Percentiles rank a stretch among this genome's conserved stretches.
phyloP scores from a whole-genome alignment of 2,329 filamentous ascomycete genomes.

The Thelonectria olida region DNA sequence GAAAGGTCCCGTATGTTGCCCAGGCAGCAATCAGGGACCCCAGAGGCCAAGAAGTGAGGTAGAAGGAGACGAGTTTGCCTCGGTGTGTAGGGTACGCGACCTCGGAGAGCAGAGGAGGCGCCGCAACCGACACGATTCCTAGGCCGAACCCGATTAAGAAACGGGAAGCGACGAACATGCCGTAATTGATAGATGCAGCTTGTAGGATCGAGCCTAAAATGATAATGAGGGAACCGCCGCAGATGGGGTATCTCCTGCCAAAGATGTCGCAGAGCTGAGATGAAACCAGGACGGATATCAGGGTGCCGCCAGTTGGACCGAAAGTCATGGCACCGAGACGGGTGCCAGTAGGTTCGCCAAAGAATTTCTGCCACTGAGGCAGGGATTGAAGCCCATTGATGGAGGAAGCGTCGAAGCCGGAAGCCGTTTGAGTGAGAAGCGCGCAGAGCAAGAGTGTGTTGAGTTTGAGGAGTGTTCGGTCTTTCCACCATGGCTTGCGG shows the following conservation, averaged over 20 bases:
- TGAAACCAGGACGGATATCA: conserved; percentile 36
- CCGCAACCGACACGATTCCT: conserved; percentile 41
- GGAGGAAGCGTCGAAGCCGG: conserved; percentile 46
- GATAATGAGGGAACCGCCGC: conserved; percentile 38
- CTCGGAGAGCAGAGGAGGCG: conserved; percentile 47
- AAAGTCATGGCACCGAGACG: conserved; percentile 44
- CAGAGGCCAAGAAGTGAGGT: conserved; percentile 32
- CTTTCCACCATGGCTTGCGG: conserved; percentile 35
- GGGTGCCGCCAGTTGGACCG: conserved; percentile 34
- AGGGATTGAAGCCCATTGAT: conserved; percentile 47
- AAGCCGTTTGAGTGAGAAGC: conserved; percentile 43
- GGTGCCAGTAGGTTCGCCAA: conserved; percentile 39
- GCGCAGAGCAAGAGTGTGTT: conserved; percentile 44
- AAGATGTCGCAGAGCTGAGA: conserved; percentile 42
- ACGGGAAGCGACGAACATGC: conserved; percentile 47
- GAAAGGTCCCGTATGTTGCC: conserved; percentile 53
- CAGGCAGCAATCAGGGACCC: conserved; percentile 36
- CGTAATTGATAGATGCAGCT: conserved; percentile 41
- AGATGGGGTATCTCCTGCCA: conserved; percentile 40
- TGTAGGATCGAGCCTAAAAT: conserved; percentile 43
- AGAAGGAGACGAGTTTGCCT: conserved; percentile 43
- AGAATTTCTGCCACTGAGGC: conserved; percentile 42
- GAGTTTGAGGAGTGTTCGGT: conserved; percentile 40
- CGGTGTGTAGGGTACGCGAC: conserved; percentile 49
- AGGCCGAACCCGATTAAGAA: conserved; percentile 54